These are phyloP conservation scores for Volvox reticuliferus DNA, from an alignment of 139 green algal genomes.

Conservation along the genomic window DNA sequence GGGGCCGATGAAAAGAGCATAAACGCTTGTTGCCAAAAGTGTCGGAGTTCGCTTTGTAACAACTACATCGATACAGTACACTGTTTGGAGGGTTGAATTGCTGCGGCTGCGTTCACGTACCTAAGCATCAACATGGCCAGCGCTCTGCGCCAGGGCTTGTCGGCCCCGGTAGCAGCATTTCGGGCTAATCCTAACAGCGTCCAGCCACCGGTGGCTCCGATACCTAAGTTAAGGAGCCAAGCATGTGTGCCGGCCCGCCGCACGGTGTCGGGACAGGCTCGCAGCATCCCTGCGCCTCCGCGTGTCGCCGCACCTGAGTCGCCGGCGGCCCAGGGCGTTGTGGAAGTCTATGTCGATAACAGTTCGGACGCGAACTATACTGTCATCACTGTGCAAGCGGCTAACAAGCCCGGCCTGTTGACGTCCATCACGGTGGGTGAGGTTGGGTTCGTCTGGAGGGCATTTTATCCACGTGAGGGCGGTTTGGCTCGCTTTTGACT, in stretches of 20 bases:
- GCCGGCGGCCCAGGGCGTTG: not conserved
- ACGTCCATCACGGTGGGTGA: slow-evolving; percentile 77
- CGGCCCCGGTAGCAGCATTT: slow-evolving; percentile 8
- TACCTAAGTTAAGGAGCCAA: not conserved
- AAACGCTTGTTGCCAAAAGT: too few species aligned
- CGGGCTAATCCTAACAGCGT: not conserved
- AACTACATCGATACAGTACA: not conserved
- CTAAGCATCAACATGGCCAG: slow-evolving; percentile 7
- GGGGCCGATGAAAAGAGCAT: too few species aligned
- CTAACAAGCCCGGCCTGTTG: slow-evolving; percentile 84
- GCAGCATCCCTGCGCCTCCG: not conserved
- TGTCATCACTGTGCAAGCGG: slow-evolving; percentile 68
- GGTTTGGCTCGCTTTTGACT: not conserved
- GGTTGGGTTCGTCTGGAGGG: not conserved
- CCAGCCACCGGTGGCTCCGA: not conserved
- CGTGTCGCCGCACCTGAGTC: slow-evolving; percentile 24
- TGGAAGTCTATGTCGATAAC: slow-evolving; percentile 66
- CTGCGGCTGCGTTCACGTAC: not conserved
- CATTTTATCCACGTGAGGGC: not conserved
- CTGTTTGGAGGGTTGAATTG: not conserved
- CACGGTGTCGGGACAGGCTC: not conserved
- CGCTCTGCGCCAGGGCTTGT: slow-evolving; percentile 19
- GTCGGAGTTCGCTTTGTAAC: too few species aligned
- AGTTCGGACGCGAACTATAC: slow-evolving; percentile 69
- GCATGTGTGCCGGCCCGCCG: slow-evolving; percentile 12